Evolutionary conservation across 768 basidiomycete species (phyloP).

Genomic region (Lactifluus piperatus): DNA sequence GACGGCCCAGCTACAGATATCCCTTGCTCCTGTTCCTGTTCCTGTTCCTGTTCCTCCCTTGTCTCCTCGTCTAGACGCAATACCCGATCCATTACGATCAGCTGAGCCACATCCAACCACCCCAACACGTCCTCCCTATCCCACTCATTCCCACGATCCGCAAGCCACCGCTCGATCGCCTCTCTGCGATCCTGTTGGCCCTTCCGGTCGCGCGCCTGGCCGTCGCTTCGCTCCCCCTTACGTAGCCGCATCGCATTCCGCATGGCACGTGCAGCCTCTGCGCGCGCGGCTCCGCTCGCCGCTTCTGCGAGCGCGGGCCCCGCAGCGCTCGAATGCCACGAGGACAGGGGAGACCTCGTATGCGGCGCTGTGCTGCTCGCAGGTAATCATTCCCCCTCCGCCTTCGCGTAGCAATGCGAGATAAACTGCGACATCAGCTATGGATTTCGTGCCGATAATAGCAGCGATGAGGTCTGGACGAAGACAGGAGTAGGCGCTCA

Average conservation of each 20-base stretch:
- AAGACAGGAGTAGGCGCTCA: conserved; percentile 57
- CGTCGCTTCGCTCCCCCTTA: too few relatives aligned
- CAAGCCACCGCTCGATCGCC: neutral
- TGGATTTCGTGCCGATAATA: conserved; percentile 54
- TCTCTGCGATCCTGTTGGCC: conserved; percentile 1
- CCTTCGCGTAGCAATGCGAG: conserved; percentile 52
- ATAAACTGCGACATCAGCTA: conserved; percentile 61
- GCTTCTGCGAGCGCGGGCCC: too few relatives aligned
- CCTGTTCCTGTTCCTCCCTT: too few relatives aligned
- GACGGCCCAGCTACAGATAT: too few relatives aligned
- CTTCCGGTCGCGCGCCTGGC: conserved; percentile 26
- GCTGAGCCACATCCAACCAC: conserved; percentile 29
- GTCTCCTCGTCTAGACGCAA: conserved; percentile 25
- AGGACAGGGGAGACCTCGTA: too few relatives aligned
- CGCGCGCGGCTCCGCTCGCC: too few relatives aligned
- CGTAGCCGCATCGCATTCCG: too few relatives aligned
- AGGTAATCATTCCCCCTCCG: too few relatives aligned
- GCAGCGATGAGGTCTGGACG: conserved; percentile 71
- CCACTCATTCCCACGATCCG: neutral
- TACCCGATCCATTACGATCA: conserved; percentile 23
- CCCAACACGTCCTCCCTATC: conserved; percentile 30
- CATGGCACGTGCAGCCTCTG: too few relatives aligned
- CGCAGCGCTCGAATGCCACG: neutral
- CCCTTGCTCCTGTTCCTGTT: too few relatives aligned
- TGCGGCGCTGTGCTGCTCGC: too few relatives aligned